These are phyloP conservation scores for Aspergillus hancockii DNA, from an alignment of 495 filamentous ascomycete species.

Conservation along the genomic window DNA sequence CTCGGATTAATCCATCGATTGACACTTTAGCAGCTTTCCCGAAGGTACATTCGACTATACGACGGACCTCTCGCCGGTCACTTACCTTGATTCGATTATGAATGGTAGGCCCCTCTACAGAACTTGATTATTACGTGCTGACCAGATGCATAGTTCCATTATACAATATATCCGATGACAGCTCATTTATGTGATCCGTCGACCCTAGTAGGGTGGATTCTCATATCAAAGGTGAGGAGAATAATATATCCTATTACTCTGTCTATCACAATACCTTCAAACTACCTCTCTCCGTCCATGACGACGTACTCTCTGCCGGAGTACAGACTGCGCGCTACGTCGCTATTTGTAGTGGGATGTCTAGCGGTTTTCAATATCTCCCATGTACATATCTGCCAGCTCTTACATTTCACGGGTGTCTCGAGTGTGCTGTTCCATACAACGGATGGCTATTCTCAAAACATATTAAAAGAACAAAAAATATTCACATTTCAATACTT, in stretches of 20 bases:
- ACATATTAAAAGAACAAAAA: too few species aligned
- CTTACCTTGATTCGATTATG: slow-evolving; percentile 42
- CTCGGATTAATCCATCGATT: background rate
- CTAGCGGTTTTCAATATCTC: too few species aligned
- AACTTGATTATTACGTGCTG: background rate
- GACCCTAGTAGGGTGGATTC: background rate
- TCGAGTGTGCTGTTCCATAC: too few species aligned
- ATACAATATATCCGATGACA: slow-evolving; percentile 31
- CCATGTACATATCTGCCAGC: too few species aligned
- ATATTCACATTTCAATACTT: background rate
- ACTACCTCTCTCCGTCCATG: too few species aligned
- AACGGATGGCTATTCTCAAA: too few species aligned
- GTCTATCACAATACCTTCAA: too few species aligned
- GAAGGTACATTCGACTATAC: slow-evolving; percentile 9
- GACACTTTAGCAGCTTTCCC: slow-evolving; percentile 2
- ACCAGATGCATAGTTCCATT: slow-evolving; percentile 23
- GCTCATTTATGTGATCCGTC: slow-evolving; percentile 14
- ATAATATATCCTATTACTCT: background rate
- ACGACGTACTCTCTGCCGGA: too few species aligned
- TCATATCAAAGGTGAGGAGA: background rate
- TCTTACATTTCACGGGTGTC: too few species aligned
- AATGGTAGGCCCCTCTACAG: slow-evolving; percentile 26
- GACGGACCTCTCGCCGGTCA: slow-evolving; percentile 29
- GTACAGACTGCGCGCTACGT: too few species aligned
- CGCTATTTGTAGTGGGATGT: too few species aligned